phyloP scores from a whole-genome alignment of 208 protist species.

The Blastocrithidia nonstop region DNA sequence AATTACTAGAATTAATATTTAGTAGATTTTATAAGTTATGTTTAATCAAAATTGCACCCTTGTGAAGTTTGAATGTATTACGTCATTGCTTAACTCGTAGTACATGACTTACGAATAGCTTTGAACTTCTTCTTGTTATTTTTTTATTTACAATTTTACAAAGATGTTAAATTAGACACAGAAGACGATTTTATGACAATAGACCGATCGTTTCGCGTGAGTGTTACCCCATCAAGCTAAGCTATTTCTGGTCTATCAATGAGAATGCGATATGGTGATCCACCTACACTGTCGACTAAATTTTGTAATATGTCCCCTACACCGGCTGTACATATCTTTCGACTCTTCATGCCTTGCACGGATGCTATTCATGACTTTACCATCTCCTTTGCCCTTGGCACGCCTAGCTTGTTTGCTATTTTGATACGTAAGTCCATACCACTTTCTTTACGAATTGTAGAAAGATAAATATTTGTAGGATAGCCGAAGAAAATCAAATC shows the following conservation, averaged over 20 bases:
- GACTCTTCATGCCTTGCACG: slow-evolving; percentile 11
- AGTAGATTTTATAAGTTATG: too few species aligned
- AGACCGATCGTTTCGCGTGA: slow-evolving; percentile 10
- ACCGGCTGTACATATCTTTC: slow-evolving; percentile 24
- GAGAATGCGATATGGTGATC: slow-evolving; percentile 21
- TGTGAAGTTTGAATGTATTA: too few species aligned
- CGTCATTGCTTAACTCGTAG: too few species aligned
- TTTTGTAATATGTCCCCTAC: slow-evolving; percentile 21
- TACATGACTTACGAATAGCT: too few species aligned
- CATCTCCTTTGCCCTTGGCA: slow-evolving; percentile 14
- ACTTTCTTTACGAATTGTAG: slow-evolving; percentile 17
- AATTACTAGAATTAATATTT: too few species aligned
- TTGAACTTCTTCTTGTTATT: too few species aligned
- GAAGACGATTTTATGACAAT: slow-evolving; percentile 44
- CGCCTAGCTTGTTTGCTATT: slow-evolving; percentile 28
- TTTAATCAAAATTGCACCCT: too few species aligned
- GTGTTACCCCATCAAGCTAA: slow-evolving; percentile 18
- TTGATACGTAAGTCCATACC: slow-evolving; percentile 22
- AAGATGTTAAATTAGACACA: slow-evolving; percentile 15
- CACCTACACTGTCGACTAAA: slow-evolving; percentile 26
- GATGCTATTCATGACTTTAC: slow-evolving; percentile 29
- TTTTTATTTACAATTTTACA: slow-evolving; percentile 11
- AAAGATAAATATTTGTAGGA: slow-evolving; percentile 40
- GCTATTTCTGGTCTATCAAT: slow-evolving; percentile 33
- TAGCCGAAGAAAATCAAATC: slow-evolving; percentile 50